Conservation (phyloP, 768 basidiomycete genomes). For the Arthromyces matolae region DNA sequence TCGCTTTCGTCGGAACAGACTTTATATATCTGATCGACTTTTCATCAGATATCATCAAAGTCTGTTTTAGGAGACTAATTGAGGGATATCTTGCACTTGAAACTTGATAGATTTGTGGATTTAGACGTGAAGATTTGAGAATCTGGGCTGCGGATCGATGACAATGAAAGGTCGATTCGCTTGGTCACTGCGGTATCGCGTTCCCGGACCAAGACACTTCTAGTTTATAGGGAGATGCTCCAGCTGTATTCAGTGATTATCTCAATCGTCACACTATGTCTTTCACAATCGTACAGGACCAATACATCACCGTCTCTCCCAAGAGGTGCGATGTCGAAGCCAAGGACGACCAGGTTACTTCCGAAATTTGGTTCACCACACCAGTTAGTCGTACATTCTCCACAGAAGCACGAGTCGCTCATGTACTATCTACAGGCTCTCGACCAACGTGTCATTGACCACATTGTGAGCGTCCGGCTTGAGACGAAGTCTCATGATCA, state of each 20-base stretch:
- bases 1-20: too few species aligned
- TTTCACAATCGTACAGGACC: slow-evolving; percentile 15
- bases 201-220: too few species aligned
- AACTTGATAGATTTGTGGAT: too few species aligned
- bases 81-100: too few species aligned
- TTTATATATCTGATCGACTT: too few species aligned
- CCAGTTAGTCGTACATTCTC: slow-evolving; percentile 13
- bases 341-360: slow-evolving; percentile 7
- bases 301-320: slow-evolving; percentile 5
- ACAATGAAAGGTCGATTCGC: too few species aligned
- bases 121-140: too few species aligned
- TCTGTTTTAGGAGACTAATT: too few species aligned
- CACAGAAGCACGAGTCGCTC: background rate
- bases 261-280: slow-evolving; percentile 2
- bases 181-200: too few species aligned
- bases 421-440: slow-evolving; percentile 17
- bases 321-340: slow-evolving; percentile 11
- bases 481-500: slow-evolving; percentile 25
- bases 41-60: too few species aligned
- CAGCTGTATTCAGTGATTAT: background rate
- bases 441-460: slow-evolving; percentile 18
- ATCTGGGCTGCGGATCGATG: too few species aligned
- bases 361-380: slow-evolving; percentile 25
- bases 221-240: too few species aligned
- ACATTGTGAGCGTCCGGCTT: slow-evolving; percentile 25